Evolutionary conservation across 2,329 filamentous ascomycete genomes (phyloP).

Genomic region (Zymoseptoria pseudotritici): DNA sequence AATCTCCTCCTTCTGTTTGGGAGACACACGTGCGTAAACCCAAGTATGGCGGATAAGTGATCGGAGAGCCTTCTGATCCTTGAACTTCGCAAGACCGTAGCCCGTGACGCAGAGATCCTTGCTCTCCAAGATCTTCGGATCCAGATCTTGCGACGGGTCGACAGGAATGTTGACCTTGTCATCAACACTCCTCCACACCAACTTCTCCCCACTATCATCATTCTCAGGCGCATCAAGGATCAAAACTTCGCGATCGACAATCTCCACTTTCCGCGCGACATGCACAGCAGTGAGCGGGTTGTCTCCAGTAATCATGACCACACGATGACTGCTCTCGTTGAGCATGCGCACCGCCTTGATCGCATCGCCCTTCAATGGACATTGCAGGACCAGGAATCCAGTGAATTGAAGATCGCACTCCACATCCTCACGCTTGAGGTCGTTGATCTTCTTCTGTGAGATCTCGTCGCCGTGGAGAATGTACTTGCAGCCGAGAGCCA

Average conservation of each 20-base stretch:
- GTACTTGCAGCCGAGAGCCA: conserved; percentile 91
- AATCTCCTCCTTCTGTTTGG: conserved; percentile 98
- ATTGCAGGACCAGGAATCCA: conserved; percentile 91
- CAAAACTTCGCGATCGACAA: conserved; percentile 89
- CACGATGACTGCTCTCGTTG: conserved; percentile 96
- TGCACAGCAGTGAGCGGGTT: conserved; percentile 95
- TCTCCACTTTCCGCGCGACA: conserved; percentile 91
- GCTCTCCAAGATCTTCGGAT: conserved; percentile 67
- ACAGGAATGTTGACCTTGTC: conserved; percentile 81
- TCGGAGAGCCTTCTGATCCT: conserved; percentile 66
- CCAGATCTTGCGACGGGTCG: conserved; percentile 72
- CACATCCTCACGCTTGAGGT: conserved; percentile 86
- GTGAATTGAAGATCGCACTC: conserved; percentile 81
- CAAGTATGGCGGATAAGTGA: conserved; percentile 81
- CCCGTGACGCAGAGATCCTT: conserved; percentile 96
- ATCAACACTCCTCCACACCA: conserved; percentile 93
- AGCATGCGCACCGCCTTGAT: conserved; percentile 92
- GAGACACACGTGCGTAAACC: conserved; percentile 97
- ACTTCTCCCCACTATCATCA: conserved; percentile 67
- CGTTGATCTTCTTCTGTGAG: conserved; percentile 78
- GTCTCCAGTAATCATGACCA: conserved; percentile 98
- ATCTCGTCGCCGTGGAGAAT: conserved; percentile 75
- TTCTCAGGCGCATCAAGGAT: conserved; percentile 94
- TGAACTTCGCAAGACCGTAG: conserved; percentile 85
- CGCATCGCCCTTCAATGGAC: conserved; percentile 91